These are phyloP conservation scores for Phytomonas francai DNA, from an alignment of 208 protist genomes.

Conservation along the genomic window DNA sequence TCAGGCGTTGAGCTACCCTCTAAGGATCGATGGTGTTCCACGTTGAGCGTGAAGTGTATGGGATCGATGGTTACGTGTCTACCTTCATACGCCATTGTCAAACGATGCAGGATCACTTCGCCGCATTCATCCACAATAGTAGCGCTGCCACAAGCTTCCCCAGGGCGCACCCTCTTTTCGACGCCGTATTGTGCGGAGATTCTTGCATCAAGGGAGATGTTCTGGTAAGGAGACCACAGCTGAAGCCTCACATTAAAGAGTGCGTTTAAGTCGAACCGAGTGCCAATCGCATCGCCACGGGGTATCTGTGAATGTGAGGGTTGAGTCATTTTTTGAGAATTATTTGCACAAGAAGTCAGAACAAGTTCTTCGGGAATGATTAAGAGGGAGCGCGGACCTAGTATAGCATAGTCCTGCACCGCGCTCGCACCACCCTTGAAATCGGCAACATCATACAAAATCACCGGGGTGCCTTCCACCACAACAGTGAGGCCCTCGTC, in stretches of 20 bases:
- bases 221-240: conserved; percentile 19
- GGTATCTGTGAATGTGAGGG: background rate
- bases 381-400: conserved; percentile 30
- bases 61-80: background rate
- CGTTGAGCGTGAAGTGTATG: background rate
- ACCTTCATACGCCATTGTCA: background rate
- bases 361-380: conserved; percentile 11
- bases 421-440: conserved; percentile 1
- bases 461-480: conserved; percentile 23
- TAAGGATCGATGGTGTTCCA: background rate
- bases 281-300: background rate
- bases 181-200: conserved; percentile 16
- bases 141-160: background rate
- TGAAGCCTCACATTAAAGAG: conserved; percentile 13
- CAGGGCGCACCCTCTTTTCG: conserved; percentile 20
- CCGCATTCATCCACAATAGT: background rate
- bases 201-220: conserved; percentile 13
- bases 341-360: background rate
- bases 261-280: background rate
- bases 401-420: conserved; percentile 14
- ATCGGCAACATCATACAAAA: conserved; percentile 7
- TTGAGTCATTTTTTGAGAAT: background rate
- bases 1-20: background rate
- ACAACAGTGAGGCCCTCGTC: conserved; percentile 34
- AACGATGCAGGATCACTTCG: background rate